These are phyloP conservation scores for Zymoseptoria crescenta DNA, from an alignment of 2,329 filamentous ascomycete genomes.

Conservation along the genomic window DNA sequence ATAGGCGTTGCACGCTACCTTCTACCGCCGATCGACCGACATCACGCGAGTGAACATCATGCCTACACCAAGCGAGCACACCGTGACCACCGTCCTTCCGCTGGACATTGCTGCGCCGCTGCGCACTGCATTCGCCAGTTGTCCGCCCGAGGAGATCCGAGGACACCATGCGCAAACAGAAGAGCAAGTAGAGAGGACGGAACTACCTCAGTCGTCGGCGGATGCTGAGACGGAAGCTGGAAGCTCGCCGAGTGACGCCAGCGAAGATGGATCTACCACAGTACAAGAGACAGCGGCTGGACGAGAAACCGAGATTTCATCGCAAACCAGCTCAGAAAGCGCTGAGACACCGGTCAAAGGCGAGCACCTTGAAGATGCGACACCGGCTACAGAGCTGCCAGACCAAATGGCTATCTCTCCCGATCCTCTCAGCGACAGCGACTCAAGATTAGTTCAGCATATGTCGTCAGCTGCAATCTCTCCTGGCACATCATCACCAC, in stretches of 20 bases:
- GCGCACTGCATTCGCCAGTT: constrained; percentile 29
- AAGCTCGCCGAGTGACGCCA: background rate
- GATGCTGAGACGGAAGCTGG: constrained; percentile 4
- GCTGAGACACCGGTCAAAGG: constrained; percentile 29
- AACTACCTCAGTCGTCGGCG: constrained; percentile 5
- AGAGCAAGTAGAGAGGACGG: constrained; percentile 22
- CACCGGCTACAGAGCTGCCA: constrained; percentile 19
- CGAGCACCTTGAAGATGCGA: constrained; percentile 36
- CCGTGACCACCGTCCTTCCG: constrained; percentile 1
- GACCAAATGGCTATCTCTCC: constrained; percentile 20
- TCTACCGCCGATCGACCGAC: constrained; percentile 7
- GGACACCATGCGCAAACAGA: constrained; percentile 19
- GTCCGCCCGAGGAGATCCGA: constrained; percentile 31
- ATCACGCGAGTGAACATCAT: constrained; percentile 19
- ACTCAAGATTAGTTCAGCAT: constrained; percentile 22
- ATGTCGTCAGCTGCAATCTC: constrained; percentile 23
- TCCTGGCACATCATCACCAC: constrained; percentile 14
- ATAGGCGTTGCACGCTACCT: constrained; percentile 3
- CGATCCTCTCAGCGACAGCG: constrained; percentile 24
- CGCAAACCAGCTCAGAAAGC: constrained; percentile 14
- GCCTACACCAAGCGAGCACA: constrained; percentile 19
- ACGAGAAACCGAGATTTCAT: constrained; percentile 21
- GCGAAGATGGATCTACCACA: background rate
- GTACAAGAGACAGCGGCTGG: constrained; percentile 1
- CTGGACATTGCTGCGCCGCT: constrained; percentile 3